Evolutionary conservation across 2,329 filamentous ascomycete genomes (phyloP).

Genomic region (Colletotrichum camelliae): DNA sequence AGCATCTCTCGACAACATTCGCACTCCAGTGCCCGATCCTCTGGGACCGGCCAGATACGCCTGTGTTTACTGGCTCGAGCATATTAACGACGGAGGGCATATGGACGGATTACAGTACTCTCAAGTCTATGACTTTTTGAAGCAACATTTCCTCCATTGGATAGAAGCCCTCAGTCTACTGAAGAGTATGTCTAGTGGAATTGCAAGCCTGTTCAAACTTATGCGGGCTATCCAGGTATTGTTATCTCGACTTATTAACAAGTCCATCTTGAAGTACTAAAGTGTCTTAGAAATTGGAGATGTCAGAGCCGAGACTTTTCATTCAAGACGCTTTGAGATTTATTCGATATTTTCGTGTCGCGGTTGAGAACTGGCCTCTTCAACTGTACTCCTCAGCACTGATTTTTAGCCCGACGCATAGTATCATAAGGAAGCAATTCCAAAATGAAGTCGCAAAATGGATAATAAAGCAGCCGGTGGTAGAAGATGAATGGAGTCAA

Average conservation of each 20-base stretch:
- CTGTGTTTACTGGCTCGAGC: slow-evolving; percentile 26
- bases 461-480: not conserved
- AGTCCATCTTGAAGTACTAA: not conserved
- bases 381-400: not conserved
- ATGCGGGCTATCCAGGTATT: not conserved
- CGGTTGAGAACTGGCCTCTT: not conserved
- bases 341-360: not conserved
- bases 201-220: not conserved
- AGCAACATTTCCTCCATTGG: not conserved
- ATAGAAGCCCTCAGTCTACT: not conserved
- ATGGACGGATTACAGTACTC: rapidly evolving
- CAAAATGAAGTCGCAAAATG: not conserved
- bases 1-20: not conserved
- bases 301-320: not conserved
- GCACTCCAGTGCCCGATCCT: slow-evolving; percentile 12
- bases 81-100: not conserved
- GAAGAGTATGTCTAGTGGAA: rapidly evolving
- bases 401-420: not conserved
- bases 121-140: not conserved
- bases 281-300: not conserved
- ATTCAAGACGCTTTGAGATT: not conserved
- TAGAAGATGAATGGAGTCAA: not conserved
- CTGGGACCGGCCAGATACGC: slow-evolving; percentile 22
- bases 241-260: not conserved
- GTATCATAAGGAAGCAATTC: not conserved